A percentile compares a stretch with the other conserved stretches of the same genome.
These are phyloP conservation scores for Flaveria bidentis DNA, from an alignment of 129 eudicot species.

Conservation along the genomic window DNA sequence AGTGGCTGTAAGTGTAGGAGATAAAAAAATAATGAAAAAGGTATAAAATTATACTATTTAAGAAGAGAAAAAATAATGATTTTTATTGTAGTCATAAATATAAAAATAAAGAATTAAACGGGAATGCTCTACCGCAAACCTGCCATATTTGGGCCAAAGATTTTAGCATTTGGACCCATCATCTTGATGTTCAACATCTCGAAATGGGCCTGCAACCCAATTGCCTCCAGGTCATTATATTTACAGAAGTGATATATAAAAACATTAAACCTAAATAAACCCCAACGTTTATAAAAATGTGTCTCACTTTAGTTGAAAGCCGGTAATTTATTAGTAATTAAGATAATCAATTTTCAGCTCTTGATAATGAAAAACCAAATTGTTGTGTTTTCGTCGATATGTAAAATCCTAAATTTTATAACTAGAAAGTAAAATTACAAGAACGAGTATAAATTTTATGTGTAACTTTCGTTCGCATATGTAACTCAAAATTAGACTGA, in stretches of 20 bases:
- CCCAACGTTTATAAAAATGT: not conserved
- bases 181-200: not conserved
- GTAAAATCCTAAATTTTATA: too few species aligned
- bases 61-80: too few species aligned
- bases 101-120: too few species aligned
- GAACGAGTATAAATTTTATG: too few species aligned
- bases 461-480: too few species aligned
- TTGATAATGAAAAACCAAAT: not conserved
- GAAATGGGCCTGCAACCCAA: not conserved
- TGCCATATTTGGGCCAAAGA: not conserved
- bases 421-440: too few species aligned
- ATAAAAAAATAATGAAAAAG: too few species aligned
- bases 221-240: not conserved
- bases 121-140: not conserved
- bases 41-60: too few species aligned
- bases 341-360: not conserved
- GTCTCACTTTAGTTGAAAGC: not conserved
- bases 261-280: not conserved
- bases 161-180: not conserved
- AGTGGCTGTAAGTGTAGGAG: too few species aligned
- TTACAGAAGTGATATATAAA: not conserved
- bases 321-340: not conserved
- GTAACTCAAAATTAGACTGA: too few species aligned
- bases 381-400: too few species aligned
- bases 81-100: too few species aligned